Conservation (phyloP, 2,329 filamentous ascomycete species). For the Tolypocladium album region DNA sequence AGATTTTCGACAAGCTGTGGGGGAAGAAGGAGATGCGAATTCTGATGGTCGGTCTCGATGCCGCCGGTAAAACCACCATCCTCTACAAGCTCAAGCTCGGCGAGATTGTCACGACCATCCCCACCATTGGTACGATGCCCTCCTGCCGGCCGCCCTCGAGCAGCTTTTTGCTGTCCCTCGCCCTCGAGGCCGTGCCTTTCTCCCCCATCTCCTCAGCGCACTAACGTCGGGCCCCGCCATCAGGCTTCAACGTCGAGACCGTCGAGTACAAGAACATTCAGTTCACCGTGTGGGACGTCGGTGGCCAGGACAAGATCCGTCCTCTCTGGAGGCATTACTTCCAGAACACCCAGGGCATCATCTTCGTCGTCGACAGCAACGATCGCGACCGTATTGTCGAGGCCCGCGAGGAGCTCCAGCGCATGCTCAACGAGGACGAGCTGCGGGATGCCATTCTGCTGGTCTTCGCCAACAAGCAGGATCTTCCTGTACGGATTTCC, state of each 20-base stretch:
- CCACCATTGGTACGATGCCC: constrained; percentile 71
- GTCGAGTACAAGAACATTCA: constrained; percentile 99
- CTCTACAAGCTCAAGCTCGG: constrained; percentile 99
- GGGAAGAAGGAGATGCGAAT: constrained; percentile 99
- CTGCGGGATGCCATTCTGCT: constrained; percentile 93
- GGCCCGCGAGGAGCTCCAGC: constrained; percentile 89
- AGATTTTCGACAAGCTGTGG: constrained; percentile 92
- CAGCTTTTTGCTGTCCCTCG: background rate
- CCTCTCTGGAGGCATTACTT: constrained; percentile 99
- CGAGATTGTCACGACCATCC: constrained; percentile 98
- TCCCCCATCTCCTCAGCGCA: background rate
- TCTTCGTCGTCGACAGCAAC: constrained; percentile 99
- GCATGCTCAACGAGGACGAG: constrained; percentile 98
- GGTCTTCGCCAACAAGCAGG: constrained; percentile 99
- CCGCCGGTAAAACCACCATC: constrained; percentile 99
- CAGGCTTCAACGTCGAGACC: constrained; percentile 99
- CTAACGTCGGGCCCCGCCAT: constrained; percentile 9
- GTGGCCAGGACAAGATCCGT: constrained; percentile 99
- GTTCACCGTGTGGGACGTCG: constrained; percentile 99
- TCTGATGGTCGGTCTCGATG: constrained; percentile 98
- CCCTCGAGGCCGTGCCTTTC: background rate
- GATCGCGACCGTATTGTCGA: constrained; percentile 97
- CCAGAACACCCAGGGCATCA: constrained; percentile 98
- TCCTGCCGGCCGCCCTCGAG: background rate
- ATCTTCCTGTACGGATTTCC: constrained; percentile 70